Conservation (phyloP, 1,284 basidiomycete genomes). For the Cutaneotrichosporon sp. region DNA sequence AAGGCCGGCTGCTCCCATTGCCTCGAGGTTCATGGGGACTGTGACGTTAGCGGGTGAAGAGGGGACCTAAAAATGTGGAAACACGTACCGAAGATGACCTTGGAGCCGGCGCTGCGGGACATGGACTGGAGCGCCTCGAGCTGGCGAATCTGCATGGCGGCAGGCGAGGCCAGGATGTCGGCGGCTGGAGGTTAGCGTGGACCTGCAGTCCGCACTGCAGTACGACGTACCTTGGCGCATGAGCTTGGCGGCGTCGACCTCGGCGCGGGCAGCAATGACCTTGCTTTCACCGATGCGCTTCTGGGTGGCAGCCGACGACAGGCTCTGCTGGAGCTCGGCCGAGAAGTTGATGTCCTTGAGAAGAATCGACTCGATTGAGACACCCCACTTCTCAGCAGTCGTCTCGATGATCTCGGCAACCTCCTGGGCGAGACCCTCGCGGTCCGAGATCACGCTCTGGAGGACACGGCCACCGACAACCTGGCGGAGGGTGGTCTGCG, state of each 20-base stretch:
- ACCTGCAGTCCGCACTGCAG: neutral
- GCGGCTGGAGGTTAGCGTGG: conserved; percentile 31
- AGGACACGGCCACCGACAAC: conserved; percentile 83
- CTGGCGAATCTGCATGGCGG: conserved; percentile 96
- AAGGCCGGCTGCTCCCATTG: conserved; percentile 47
- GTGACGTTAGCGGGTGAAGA: neutral
- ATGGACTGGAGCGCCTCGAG: conserved; percentile 77
- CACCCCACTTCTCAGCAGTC: conserved; percentile 81
- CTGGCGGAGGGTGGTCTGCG: conserved; percentile 92
- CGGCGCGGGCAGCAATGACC: conserved; percentile 93
- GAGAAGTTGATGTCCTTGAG: conserved; percentile 78
- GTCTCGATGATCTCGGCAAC: conserved; percentile 79
- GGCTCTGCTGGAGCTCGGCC: conserved; percentile 82
- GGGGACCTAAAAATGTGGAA: neutral
- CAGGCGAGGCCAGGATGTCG: conserved; percentile 79
- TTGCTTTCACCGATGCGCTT: conserved; percentile 92
- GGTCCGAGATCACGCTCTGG: conserved; percentile 65
- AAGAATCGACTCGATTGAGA: conserved; percentile 89
- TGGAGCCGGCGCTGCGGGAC: conserved; percentile 69
- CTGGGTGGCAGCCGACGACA: conserved; percentile 85
- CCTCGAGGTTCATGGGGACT: conserved; percentile 51
- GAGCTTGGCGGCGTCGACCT: conserved; percentile 89
- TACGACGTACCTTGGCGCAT: conserved; percentile 66
- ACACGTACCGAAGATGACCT: conserved; percentile 18
- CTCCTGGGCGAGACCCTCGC: conserved; percentile 93